Conservation (phyloP, 805 yeast species). For the Ogataea corticis region DNA sequence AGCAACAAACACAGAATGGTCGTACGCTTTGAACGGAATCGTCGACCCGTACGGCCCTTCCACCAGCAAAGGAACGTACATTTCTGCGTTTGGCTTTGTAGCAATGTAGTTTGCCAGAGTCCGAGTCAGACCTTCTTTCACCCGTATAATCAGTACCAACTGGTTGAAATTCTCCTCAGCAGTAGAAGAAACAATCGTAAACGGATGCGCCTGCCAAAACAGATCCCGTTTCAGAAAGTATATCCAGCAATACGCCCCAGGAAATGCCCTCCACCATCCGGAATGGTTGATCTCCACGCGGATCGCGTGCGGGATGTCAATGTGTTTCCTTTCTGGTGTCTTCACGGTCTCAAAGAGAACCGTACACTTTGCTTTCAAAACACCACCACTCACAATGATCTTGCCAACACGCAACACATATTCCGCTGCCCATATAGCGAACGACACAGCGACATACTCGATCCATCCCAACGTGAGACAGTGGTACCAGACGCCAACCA, state of each 20-base stretch:
- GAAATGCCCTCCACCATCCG: constrained; percentile 51
- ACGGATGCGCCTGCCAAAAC: constrained; percentile 72
- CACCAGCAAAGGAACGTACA: constrained; percentile 43
- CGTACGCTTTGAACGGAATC: constrained; percentile 48
- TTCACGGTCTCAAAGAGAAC: constrained; percentile 24
- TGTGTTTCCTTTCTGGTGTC: constrained; percentile 4
- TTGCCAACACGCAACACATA: constrained; percentile 57
- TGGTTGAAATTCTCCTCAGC: constrained; percentile 44
- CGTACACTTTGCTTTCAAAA: constrained; percentile 49
- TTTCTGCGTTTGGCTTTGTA: constrained; percentile 35
- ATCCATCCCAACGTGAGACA: constrained; percentile 50
- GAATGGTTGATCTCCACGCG: constrained; percentile 53
- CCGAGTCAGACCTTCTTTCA: constrained; percentile 55
- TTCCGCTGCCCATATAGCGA: constrained; percentile 73
- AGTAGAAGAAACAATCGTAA: constrained; percentile 49
- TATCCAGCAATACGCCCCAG: constrained; percentile 65
- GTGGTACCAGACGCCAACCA: constrained; percentile 48
- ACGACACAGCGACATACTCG: constrained; percentile 51
- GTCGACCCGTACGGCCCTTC: constrained; percentile 64
- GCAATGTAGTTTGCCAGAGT: constrained; percentile 36
- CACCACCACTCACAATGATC: constrained; percentile 58
- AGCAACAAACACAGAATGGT: constrained; percentile 51
- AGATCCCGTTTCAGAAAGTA: constrained; percentile 45
- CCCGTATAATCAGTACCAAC: constrained; percentile 45
- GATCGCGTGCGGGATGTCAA: constrained; percentile 39